Base-by-base conservation (phyloP, 2,329 filamentous ascomycete genomes). In the Curvularia verruculosa region DNA sequence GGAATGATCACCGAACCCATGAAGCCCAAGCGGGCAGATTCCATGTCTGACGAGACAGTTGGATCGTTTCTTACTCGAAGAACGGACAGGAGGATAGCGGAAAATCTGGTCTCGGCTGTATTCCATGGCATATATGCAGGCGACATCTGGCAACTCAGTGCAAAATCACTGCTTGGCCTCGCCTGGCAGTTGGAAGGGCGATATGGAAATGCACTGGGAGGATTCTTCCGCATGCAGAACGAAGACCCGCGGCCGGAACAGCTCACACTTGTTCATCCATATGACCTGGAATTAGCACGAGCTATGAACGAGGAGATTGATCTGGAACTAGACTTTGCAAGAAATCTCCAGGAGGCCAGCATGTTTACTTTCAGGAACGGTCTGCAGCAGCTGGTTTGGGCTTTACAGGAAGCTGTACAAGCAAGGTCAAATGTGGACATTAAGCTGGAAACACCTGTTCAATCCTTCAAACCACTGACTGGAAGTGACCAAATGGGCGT, bases 71-170 rank as follows among this genome's bases (percentile, higher is more conserved):
- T 92, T 7, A 75, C 78, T 2, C 79, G 86, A 28, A 76, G 85
- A 7, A 73, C 88, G 15, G 81, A 82, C 41, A 79, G 81, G 21
- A 74, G 80, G 31, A 62, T 90, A 6, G 86, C 86, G 13, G 83
- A 95, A 65, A 93, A 96, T 67, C 52, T 96, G 18, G 77, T 87
- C 6, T 96, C 92, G 5, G 92, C 88, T 1, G 72, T 87, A 2
- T 77, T 92, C 51, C 95, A 98, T 75, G 95, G 95, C 40, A 92
- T 98, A 56, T 96, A 96, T 75, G 95, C 93, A 21, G 95, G 95
- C 5, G 90, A 97, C 76, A 86, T 96, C 46, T 87, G 90, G 73
- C 84, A 89, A 71, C 80, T 98, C 49, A 96, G 92, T 75, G 86
- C 86, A 46, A 86, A 86, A 65, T 87, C 85, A 49, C 79, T 90